A percentile compares a stretch with the other conserved stretches of the same genome.
phyloP scores from a whole-genome alignment of 495 filamentous ascomycete species.

The Talaromyces wortmannii region DNA sequence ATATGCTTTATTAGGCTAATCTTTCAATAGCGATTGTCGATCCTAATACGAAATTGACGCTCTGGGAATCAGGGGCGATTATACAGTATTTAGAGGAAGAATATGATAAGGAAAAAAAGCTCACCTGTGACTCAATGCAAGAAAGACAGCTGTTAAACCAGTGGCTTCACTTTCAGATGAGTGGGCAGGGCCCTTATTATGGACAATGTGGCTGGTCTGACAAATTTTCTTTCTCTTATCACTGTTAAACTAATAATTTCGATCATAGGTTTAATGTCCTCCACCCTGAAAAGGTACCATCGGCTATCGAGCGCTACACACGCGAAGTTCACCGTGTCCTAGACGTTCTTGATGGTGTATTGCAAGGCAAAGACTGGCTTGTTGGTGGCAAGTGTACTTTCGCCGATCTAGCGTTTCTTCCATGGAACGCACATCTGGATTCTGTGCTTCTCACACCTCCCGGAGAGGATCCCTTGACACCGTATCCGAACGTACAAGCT shows the following conservation, averaged over 20 bases:
- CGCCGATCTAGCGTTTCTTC: slow-evolving; percentile 20
- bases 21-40: slow-evolving; percentile 36
- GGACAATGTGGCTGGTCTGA: slow-evolving; percentile 35
- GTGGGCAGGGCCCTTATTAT: slow-evolving; percentile 42
- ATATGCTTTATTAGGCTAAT: not conserved
- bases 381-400: slow-evolving; percentile 17
- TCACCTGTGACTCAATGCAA: slow-evolving; percentile 29
- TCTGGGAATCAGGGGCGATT: slow-evolving; percentile 62
- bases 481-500: too few species aligned
- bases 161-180: slow-evolving; percentile 38
- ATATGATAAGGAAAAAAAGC: slow-evolving; percentile 49
- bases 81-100: slow-evolving; percentile 51
- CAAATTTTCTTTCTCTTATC: slow-evolving; percentile 2
- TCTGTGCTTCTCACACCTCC: too few species aligned
- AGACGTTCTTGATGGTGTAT: slow-evolving; percentile 26
- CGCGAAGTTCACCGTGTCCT: slow-evolving; percentile 30
- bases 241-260: not conserved
- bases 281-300: slow-evolving; percentile 27
- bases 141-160: slow-evolving; percentile 26
- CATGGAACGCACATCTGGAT: slow-evolving; percentile 12
- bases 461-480: too few species aligned
- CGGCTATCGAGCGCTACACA: slow-evolving; percentile 33
- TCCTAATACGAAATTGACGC: slow-evolving; percentile 45
- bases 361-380: slow-evolving; percentile 10
- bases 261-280: not conserved